A percentile compares a stretch with the other conserved stretches of the same genome.
Evolutionary conservation across 1,284 basidiomycete species (phyloP).

Genomic region (Irpex sp.): DNA sequence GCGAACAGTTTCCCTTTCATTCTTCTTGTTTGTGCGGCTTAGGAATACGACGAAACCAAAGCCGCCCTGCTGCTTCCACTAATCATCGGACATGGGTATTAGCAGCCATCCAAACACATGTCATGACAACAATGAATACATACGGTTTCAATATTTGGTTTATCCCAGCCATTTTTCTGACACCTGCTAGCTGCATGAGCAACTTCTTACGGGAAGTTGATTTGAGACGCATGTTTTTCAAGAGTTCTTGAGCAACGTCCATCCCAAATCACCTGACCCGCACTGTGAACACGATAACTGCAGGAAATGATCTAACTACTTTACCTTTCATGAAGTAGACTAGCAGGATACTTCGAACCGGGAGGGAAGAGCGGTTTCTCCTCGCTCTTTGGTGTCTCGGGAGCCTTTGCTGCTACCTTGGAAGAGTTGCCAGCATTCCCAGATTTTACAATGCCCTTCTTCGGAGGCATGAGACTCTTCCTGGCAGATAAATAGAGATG

Average conservation of each 20-base stretch:
- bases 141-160: slow-evolving; percentile 72
- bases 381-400: slow-evolving; percentile 19
- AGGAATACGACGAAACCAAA: slow-evolving; percentile 66
- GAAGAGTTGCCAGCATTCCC: slow-evolving; percentile 85
- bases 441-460: slow-evolving; percentile 76
- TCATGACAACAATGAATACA: slow-evolving; percentile 20
- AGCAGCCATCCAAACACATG: background rate
- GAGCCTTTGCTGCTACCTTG: slow-evolving; percentile 42
- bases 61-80: slow-evolving; percentile 47
- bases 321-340: slow-evolving; percentile 73
- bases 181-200: slow-evolving; percentile 46
- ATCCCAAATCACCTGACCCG: background rate
- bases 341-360: slow-evolving; percentile 80
- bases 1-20: slow-evolving; percentile 65
- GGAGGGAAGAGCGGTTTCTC: slow-evolving; percentile 70
- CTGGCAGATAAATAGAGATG: background rate
- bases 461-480: slow-evolving; percentile 57
- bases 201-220: background rate
- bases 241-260: background rate
- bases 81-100: slow-evolving; percentile 16
- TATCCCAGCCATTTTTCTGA: slow-evolving; percentile 85
- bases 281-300: background rate
- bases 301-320: background rate
- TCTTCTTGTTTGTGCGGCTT: slow-evolving; percentile 65
- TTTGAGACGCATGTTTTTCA: background rate